Conservation (phyloP, 768 basidiomycete species). For the Coprinopsis sp. region DNA sequence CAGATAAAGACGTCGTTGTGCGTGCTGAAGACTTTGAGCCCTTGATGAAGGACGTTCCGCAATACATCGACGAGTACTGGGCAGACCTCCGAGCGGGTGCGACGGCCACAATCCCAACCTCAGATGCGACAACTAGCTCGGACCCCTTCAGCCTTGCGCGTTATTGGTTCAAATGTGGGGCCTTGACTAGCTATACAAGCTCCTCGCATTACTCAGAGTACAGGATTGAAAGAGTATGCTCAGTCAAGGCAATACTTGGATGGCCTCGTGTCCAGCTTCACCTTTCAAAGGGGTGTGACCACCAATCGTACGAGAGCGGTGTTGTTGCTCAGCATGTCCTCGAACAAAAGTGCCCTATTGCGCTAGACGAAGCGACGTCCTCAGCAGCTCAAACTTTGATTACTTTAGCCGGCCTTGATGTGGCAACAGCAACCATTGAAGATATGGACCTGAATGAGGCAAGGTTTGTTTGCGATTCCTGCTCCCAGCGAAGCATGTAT, state of each 20-base stretch:
- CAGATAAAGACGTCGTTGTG: background rate
- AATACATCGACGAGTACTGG: background rate
- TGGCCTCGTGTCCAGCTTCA: too few species aligned
- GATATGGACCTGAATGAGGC: background rate
- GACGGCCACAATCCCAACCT: background rate
- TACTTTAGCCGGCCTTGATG: background rate
- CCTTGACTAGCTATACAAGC: too few species aligned
- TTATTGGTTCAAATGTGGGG: too few species aligned
- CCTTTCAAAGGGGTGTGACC: too few species aligned
- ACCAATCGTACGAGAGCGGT: background rate
- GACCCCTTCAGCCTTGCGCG: background rate
- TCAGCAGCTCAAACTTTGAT: background rate
- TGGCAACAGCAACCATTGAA: background rate
- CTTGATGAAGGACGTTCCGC: background rate
- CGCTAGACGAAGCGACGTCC: background rate
- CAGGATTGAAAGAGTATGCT: too few species aligned
- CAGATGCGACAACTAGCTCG: background rate
- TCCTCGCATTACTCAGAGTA: too few species aligned
- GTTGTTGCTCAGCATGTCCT: background rate
- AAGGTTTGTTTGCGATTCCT: background rate
- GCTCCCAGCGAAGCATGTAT: too few species aligned
- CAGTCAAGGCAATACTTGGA: too few species aligned
- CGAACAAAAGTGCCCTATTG: too few species aligned
- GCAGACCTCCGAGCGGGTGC: too few species aligned
- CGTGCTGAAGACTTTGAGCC: background rate